Evolutionary conservation across 352 stramenopile genomes (phyloP).

Genomic region (Saprolegnia parasitica): DNA sequence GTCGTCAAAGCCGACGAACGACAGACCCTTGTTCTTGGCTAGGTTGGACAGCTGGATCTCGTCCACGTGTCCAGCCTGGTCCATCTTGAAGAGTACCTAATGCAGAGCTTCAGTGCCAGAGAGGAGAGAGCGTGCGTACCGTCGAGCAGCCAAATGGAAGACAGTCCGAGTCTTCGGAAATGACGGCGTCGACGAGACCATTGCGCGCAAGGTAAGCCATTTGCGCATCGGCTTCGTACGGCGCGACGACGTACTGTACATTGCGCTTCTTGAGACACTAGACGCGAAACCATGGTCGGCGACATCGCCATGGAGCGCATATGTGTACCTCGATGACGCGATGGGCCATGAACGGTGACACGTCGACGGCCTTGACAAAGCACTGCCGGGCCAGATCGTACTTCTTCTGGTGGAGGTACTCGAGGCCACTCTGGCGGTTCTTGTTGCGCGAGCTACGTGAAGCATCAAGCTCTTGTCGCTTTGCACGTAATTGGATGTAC

Average conservation of each 20-base stretch:
- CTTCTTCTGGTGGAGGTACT: constrained; percentile 52
- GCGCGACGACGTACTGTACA: constrained; percentile 92
- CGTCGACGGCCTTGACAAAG: constrained; percentile 65
- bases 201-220: constrained; percentile 86
- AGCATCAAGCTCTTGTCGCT: neutral
- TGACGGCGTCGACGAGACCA: constrained; percentile 87
- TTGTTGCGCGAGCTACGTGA: constrained; percentile 50
- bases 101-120: neutral
- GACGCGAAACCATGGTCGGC: neutral
- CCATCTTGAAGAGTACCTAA: constrained; percentile 94
- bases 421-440: constrained; percentile 57
- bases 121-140: constrained; percentile 24
- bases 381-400: constrained; percentile 60
- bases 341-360: constrained; percentile 77
- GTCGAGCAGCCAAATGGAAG: constrained; percentile 89
- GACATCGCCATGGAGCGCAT: neutral
- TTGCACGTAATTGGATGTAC: constrained; percentile 34
- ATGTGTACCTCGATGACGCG: constrained; percentile 58
- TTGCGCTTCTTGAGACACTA: constrained; percentile 52
- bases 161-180: constrained; percentile 95
- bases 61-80: constrained; percentile 79
- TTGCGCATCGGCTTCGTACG: constrained; percentile 97
- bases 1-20: constrained; percentile 78
- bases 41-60: constrained; percentile 74
- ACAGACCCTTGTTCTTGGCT: constrained; percentile 64